A percentile compares a stretch with the other conserved stretches of the same genome.
Evolutionary conservation across 2,329 filamentous ascomycete species (phyloP).

Genomic region (Exserohilum turcica): DNA sequence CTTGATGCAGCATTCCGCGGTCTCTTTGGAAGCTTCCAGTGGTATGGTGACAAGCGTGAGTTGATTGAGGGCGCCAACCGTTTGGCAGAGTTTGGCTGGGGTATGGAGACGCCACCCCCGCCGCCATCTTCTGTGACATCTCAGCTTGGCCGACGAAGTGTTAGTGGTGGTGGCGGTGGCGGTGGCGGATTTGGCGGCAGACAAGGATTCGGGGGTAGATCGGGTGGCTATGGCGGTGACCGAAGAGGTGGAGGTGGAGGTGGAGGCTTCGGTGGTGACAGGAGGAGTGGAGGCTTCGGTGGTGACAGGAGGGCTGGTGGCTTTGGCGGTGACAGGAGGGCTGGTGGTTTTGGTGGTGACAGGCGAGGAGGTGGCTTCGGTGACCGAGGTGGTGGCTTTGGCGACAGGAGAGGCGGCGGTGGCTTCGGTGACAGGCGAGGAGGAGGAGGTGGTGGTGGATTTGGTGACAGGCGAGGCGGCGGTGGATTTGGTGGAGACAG

Average conservation of each 20-base stretch:
- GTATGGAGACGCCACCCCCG: slow-evolving; percentile 47
- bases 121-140: slow-evolving; percentile 33
- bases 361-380: slow-evolving; percentile 20
- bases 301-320: slow-evolving; percentile 25
- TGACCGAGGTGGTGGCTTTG: slow-evolving; percentile 21
- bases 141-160: slow-evolving; percentile 13
- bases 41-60: slow-evolving; percentile 48
- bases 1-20: slow-evolving; percentile 61
- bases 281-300: slow-evolving; percentile 20
- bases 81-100: slow-evolving; percentile 55
- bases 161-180: slow-evolving; percentile 18
- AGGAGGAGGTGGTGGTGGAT: slow-evolving; percentile 7
- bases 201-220: slow-evolving; percentile 1
- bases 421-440: slow-evolving; percentile 14
- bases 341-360: slow-evolving; percentile 15
- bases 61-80: slow-evolving; percentile 54
- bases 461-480: slow-evolving; percentile 16
- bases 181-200: slow-evolving; percentile 11
- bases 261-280: slow-evolving; percentile 16
- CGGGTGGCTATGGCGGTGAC: slow-evolving; percentile 18
- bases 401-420: slow-evolving; percentile 13
- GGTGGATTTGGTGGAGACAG: slow-evolving; percentile 15
- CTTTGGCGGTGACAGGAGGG: slow-evolving; percentile 19
- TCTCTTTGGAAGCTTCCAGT: slow-evolving; percentile 60
- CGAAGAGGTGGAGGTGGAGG: slow-evolving; percentile 18